Conservation (phyloP, 495 filamentous ascomycete species). For the Penicillium psychrofluorescens region DNA sequence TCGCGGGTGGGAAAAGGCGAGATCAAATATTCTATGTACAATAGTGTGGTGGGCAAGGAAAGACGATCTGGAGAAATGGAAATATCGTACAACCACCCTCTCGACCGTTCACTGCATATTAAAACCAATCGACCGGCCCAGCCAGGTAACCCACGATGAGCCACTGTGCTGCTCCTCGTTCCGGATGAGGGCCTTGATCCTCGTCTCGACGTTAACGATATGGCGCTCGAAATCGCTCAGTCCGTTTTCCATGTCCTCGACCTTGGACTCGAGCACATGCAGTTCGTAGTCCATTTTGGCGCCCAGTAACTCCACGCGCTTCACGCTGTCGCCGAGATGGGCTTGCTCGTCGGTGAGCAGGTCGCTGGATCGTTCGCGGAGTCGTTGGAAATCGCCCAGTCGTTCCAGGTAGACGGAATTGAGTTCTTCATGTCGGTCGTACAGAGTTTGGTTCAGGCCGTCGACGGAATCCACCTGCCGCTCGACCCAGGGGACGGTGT, state of each 20-base stretch:
- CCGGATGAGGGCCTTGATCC: slow-evolving; percentile 62
- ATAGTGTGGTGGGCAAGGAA: slow-evolving; percentile 6
- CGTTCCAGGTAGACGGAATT: slow-evolving; percentile 62
- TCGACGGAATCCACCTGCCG: slow-evolving; percentile 56
- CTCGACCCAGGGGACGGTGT: slow-evolving; percentile 56
- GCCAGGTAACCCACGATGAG: slow-evolving; percentile 46
- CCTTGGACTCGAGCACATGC: slow-evolving; percentile 66
- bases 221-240: slow-evolving; percentile 73
- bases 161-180: slow-evolving; percentile 56
- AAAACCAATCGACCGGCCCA: slow-evolving; percentile 31
- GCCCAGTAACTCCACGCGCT: slow-evolving; percentile 73
- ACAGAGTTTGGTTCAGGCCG: slow-evolving; percentile 52
- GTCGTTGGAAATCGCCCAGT: slow-evolving; percentile 52
- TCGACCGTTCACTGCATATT: slow-evolving; percentile 4
- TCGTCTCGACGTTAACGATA: slow-evolving; percentile 69
- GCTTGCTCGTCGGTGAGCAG: slow-evolving; percentile 59
- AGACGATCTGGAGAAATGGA: slow-evolving; percentile 1
- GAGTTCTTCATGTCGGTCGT: slow-evolving; percentile 56
- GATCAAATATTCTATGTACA: neutral
- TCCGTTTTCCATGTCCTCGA: slow-evolving; percentile 83
- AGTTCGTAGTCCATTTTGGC: slow-evolving; percentile 95
- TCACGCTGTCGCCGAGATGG: slow-evolving; percentile 63
- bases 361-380: slow-evolving; percentile 60
- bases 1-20: no score
- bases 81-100: slow-evolving; percentile 14